Evolutionary conservation across 441 rosid species (phyloP).

Genomic region (Biscutella laevigata): DNA sequence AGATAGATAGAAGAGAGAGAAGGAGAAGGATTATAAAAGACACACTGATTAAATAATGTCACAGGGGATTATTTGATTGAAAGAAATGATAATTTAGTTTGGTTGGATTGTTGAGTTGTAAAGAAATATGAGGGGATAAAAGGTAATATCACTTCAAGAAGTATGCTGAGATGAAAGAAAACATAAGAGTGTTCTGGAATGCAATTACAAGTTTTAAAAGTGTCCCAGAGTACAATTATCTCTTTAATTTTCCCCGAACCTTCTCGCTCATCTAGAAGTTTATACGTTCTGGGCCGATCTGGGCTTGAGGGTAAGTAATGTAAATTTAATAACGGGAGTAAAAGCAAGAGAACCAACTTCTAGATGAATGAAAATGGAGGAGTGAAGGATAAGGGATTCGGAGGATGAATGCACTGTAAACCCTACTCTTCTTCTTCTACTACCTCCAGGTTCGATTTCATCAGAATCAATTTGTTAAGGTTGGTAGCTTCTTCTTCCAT

Average conservation of each 20-base stretch:
- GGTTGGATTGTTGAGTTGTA: no score
- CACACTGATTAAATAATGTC: no score
- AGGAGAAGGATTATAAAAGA: no score
- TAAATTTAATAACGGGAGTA: background rate
- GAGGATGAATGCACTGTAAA: conserved; percentile 12
- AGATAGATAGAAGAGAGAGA: background rate
- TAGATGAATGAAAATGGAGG: background rate
- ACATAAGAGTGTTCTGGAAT: no score
- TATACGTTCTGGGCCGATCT: background rate
- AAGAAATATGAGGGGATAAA: no score
- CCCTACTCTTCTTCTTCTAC: conserved; percentile 14
- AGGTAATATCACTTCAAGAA: no score
- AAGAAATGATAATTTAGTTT: no score
- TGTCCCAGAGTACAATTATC: no score
- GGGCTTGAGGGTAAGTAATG: conserved; percentile 18
- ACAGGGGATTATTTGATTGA: no score
- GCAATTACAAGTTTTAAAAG: no score
- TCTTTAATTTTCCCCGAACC: no score
- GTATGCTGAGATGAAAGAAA: no score
- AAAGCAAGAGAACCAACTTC: background rate
- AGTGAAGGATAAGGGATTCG: conserved; percentile 23
- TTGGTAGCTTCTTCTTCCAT: background rate
- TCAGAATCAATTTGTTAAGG: background rate
- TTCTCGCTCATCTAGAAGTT: background rate
- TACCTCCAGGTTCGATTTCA: background rate